Evolutionary conservation across 371 early-diverging fungal species (phyloP), one percentile per base, ranked within the genome.

Genomic region (Nosema bombycis): DNA sequence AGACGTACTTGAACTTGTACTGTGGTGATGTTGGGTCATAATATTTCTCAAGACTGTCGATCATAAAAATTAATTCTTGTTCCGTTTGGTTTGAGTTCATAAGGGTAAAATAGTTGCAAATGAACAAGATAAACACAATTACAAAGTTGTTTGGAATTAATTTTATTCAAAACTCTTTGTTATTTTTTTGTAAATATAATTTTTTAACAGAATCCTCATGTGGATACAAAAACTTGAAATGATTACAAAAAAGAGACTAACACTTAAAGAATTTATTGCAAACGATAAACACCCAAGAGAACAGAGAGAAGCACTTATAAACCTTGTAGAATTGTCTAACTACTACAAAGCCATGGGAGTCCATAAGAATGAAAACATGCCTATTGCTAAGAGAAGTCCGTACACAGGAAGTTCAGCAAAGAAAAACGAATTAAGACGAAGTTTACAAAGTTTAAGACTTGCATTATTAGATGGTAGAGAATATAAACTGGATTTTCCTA

Each of bases 1-100:
- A 86, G 1, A 73, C 71, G 73, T 84, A 82, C n/a, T 57, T 80
- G 73, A 86, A 86, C 72, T 86, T 86, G 38, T 85, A 86, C 33
- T 62, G 29, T 0, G 74, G 80, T 10, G 80, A 81, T 14, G 34
- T 34, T 15, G 81, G 75, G 58, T 82, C 67, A 73, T 86, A 86
- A 26, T 70, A 54, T 29, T 76, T 80, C 62, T 84, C 84, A 30
- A 84, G 30, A 71, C 80, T 74, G 24, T 78, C 75, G 21, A 82
- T 67, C n/a, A 75, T 64, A 10, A 62, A 60, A n/a, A 78, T 32
- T 23, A 82, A 61, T 46, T 82, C 82, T 29, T 78, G 60, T 70
- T 77, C 78, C 29, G 77, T 81, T 64, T 75, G 75, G 21, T 46
- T 46, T 46, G 18, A 46, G 46, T 69, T 69, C 69, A 69, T 69